These are phyloP conservation scores for Agrostemma githago DNA, from an alignment of 148 eudicot species.

Conservation along the genomic window DNA sequence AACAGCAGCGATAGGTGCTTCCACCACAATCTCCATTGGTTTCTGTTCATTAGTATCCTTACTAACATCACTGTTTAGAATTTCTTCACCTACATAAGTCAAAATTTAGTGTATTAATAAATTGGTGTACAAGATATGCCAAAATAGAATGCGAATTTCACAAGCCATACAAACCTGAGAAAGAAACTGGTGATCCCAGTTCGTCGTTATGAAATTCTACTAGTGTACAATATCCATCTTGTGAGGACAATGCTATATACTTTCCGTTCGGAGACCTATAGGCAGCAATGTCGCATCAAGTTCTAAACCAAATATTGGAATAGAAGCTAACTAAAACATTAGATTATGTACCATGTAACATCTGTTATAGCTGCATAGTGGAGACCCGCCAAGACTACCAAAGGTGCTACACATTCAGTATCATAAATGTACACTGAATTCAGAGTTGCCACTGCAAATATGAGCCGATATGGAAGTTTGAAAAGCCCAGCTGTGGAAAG, in stretches of 20 bases:
- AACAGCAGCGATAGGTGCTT: constrained; percentile 20
- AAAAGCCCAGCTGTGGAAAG: constrained; percentile 49
- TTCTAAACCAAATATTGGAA: background rate
- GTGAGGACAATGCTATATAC: constrained; percentile 76
- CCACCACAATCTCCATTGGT: constrained; percentile 22
- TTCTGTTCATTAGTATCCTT: constrained; percentile 22
- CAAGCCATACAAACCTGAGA: constrained; percentile 46
- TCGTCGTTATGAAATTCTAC: constrained; percentile 80
- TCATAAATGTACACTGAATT: constrained; percentile 87
- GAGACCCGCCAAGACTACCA: constrained; percentile 79
- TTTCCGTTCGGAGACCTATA: constrained; percentile 75
- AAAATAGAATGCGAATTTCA: background rate
- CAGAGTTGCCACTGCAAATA: constrained; percentile 86
- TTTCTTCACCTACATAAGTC: constrained; percentile 29
- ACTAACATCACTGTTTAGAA: constrained; percentile 9
- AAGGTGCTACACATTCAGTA: constrained; percentile 72
- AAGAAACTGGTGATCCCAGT: constrained; percentile 57
- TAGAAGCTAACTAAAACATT: background rate
- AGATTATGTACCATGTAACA: constrained; percentile 62
- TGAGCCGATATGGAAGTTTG: constrained; percentile 88
- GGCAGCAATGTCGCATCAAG: constrained; percentile 1
- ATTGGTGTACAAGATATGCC: background rate
- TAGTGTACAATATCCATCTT: constrained; percentile 92
- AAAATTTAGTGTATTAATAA: background rate
- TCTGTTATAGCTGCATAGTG: constrained; percentile 98